Evolutionary conservation across 2,329 filamentous ascomycete species (phyloP), one percentile per base, ranked within the genome.

Genomic region (Monilinia fructigena): DNA sequence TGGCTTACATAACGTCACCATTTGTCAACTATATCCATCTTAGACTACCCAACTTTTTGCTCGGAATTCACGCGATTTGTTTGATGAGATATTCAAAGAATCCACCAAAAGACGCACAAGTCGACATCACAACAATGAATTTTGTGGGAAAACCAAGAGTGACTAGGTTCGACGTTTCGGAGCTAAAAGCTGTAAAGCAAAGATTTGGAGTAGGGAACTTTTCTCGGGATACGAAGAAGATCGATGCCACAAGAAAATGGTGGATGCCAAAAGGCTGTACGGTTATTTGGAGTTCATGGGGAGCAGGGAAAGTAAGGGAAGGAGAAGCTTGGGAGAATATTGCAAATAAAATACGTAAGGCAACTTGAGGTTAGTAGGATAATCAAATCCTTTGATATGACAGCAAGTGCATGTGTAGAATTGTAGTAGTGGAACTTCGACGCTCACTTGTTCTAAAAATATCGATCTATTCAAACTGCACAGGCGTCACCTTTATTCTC

Each of bases 1-100:
- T 92, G 28, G 80, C 83, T 47, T 89, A 87, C 75, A 83, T 84
- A 56, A 86, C 88, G 2, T 82, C 85, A 0, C 89, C 91, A 3
- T 91, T 90, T 74, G 90, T 94, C 10, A 86, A 87, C 52, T 87
- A 88, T 74, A 82, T 95, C 68, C 86, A 90, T 76, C 79, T 95
- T 60, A 83, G 85, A 28, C 81, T 93, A 1, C 92, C 92, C 0
- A 76, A 80, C 0, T 84, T 83, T 70, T 83, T 70, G 90, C 89
- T 20, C 85, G 89, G 55, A 77, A 81, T 50, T 89, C 88, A 0
- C 83, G 83, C 45, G 78, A 83, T 38, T 77, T 82, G 60, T 79
- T 79, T 90, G 28, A 77, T 82, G 67, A 81, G 82, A 40, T 77
- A 74, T 65, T 88, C 84, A 74, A 78, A 84, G 42, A 77, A 74